Evolutionary conservation across 2,329 filamentous ascomycete species (phyloP), one percentile per base, ranked within the genome.

Genomic region (Ceratocystis papillata): DNA sequence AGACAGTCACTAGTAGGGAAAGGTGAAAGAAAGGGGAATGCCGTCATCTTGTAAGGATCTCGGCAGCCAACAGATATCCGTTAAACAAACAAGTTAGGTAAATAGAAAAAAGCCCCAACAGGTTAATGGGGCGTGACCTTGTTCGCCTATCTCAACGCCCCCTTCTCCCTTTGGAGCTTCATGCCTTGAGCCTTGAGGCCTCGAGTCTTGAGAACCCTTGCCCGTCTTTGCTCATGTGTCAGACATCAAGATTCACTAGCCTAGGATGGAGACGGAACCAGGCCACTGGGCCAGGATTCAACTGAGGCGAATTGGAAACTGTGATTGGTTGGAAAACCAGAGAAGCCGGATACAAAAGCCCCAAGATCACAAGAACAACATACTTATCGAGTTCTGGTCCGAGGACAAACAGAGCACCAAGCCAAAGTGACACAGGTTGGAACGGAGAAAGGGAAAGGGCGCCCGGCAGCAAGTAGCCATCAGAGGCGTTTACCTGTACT

Each of bases 401-500:
- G 25, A n/a, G 28, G 28, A 7, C 53, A 59, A n/a, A 5, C 28
- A 59, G 37, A 41, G 0, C 37, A 41, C 37, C 37, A 33, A 59
- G 53, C 28, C 28, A 25, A n/a, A 59, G 53, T 59, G 20, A 30
- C 53, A 59, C 53, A 37, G 53, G 33, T 8, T n/a, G 53, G 33
- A 37, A 59, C 25, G n/a, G 22, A 30, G 7, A 59, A 17, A 59
- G 53, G 53, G n/a, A 59, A 59, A 33, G 8, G 25, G 3, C 53
- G 17, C 37, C 37, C 10, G 37, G 37, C 7, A 30, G 28, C 53
- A 59, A 59, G 12, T 59, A 33, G 28, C 53, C 17, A 8, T 8
- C 17, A 12, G 28, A n/a, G 53, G 53, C 17, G 53, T 59, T 59
- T 59, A n/a, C 53, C 33, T 59, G 53, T 59, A 17, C 28, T 30